A percentile compares a stretch with the other conserved stretches of the same genome.
These are phyloP conservation scores for Quercus cerris DNA, from an alignment of 306 rosid genomes.

Conservation along the genomic window DNA sequence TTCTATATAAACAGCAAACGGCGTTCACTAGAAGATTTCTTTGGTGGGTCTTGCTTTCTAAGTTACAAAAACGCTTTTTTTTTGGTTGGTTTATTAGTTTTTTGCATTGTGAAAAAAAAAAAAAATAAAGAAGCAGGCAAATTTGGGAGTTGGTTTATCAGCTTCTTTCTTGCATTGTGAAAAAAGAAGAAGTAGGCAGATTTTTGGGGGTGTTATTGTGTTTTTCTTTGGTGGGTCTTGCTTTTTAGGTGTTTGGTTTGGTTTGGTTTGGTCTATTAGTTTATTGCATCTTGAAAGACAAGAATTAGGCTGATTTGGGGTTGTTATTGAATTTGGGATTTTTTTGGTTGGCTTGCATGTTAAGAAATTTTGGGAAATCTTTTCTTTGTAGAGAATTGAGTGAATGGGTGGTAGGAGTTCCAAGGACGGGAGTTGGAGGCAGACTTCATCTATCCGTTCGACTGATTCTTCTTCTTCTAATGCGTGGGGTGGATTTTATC, in stretches of 20 bases:
- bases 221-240: neutral
- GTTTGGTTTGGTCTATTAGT: neutral
- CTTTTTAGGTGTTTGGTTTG: neutral
- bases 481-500: slow-evolving; percentile 31
- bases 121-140: neutral
- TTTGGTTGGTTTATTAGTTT: neutral
- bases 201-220: neutral
- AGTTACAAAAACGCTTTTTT: neutral
- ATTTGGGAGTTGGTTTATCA: neutral
- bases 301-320: neutral
- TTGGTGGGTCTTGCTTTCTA: neutral
- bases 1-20: neutral
- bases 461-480: slow-evolving; percentile 6
- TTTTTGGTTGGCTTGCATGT: slow-evolving; percentile 2
- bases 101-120: neutral
- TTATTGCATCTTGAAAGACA: neutral
- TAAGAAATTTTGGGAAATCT: slow-evolving; percentile 1
- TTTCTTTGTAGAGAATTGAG: slow-evolving; percentile 29
- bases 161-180: neutral
- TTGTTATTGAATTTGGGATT: slow-evolving; percentile 10
- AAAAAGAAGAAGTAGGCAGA: neutral
- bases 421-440: slow-evolving; percentile 46
- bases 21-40: neutral
- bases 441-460: slow-evolving; percentile 42
- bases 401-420: slow-evolving; percentile 81